Evolutionary conservation across 805 yeast species (phyloP).

Genomic region (Teunomyces pallodes): DNA sequence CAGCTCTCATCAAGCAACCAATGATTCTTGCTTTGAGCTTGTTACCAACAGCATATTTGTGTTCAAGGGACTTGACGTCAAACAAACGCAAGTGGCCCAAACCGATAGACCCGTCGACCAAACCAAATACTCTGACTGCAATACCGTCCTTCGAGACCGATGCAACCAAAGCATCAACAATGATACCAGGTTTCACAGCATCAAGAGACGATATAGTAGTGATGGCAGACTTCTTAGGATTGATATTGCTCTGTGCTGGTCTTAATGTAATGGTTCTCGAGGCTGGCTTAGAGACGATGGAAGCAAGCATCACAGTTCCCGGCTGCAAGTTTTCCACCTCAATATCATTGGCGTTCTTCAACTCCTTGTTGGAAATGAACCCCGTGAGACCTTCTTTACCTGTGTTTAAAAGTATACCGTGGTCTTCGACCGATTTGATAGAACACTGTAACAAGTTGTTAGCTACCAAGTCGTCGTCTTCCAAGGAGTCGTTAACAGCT

Average conservation of each 20-base stretch:
- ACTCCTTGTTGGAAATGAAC: constrained; percentile 71
- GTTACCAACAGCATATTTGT: constrained; percentile 66
- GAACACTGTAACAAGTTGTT: constrained; percentile 74
- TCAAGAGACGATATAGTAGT: constrained; percentile 69
- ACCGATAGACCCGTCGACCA: constrained; percentile 68
- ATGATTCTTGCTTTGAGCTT: constrained; percentile 67
- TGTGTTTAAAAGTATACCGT: constrained; percentile 74
- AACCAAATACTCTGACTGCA: constrained; percentile 69
- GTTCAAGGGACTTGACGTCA: constrained; percentile 49
- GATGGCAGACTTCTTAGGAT: constrained; percentile 47
- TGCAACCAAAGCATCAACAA: constrained; percentile 70
- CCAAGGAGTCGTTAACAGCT: constrained; percentile 59
- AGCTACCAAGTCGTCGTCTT: constrained; percentile 59
- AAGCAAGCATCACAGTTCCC: constrained; percentile 72
- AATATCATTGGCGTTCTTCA: constrained; percentile 36
- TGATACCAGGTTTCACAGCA: constrained; percentile 80
- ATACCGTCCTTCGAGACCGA: constrained; percentile 62
- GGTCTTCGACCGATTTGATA: constrained; percentile 83
- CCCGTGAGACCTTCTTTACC: constrained; percentile 62
- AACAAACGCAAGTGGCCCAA: constrained; percentile 60
- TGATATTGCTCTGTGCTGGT: constrained; percentile 37
- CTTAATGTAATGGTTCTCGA: constrained; percentile 59
- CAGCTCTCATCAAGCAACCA: constrained; percentile 48
- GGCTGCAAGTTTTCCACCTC: constrained; percentile 36
- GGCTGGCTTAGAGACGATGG: constrained; percentile 46